Base-by-base conservation (phyloP, 1,284 basidiomycete species). In the Melampsora larici-populina region DNA sequence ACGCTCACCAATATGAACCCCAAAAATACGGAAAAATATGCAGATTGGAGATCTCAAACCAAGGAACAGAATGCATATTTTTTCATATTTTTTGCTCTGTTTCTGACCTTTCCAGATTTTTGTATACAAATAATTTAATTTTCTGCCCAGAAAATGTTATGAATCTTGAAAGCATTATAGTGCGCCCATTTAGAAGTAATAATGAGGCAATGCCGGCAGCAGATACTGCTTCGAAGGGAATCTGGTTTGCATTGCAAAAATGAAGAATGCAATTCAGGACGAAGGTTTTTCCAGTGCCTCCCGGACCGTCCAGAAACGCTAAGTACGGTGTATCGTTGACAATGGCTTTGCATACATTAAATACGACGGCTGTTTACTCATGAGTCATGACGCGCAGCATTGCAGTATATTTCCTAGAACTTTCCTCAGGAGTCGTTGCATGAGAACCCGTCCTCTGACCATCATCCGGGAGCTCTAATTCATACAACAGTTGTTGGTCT, bases 281-380 rank as follows among this genome's bases (percentile, higher is more conserved):
- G 81, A 84, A 88, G 0, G 86, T 88, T 79, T 88, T 89, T n/a
- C n/a, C n/a, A n/a, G n/a, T n/a, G n/a, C n/a, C n/a, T n/a, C n/a
- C n/a, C n/a, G n/a, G n/a, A n/a, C 87, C 86, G 76, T 87, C 80
- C 11, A 88, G 75, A 76, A 88, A 88, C 79, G 87, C 87, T 0
- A 79, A 36, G n/a, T 80, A 66, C 0, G 85, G 85, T 5, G 49
- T 0, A 1, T 80, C 40, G 1, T 82, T 17, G 0, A 81, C 63
- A 24, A 85, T 81, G 18, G 86, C 84, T 3, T 79, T 36, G 1
- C 84, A 70, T 40, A 87, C 83, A 0, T 51, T 7, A 58, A 86
- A 78, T 79, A 81, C 87, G 0, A 84, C 84, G 31, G 7, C 0
- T 0, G 51, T 70, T 74, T 88, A 87, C 11, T 86, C 84, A 1